These are phyloP conservation scores for Dittrichia graveolens DNA, from an alignment of 129 eudicot species.

Conservation along the genomic window DNA sequence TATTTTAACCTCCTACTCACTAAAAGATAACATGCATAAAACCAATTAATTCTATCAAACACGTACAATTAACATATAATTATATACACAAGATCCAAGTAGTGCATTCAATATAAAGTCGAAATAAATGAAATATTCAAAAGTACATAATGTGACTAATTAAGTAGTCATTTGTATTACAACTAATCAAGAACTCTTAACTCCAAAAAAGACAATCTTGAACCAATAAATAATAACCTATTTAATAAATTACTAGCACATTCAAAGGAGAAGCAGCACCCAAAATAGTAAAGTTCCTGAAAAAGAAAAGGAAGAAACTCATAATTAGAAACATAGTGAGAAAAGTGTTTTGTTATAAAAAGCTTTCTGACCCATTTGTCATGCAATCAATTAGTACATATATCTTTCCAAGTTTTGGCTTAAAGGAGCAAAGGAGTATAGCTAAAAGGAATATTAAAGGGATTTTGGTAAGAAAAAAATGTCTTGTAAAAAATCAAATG, in stretches of 20 bases:
- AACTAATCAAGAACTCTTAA: neutral
- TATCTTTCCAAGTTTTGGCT: neutral
- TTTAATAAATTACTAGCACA: neutral
- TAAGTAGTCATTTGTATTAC: neutral
- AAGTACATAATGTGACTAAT: neutral
- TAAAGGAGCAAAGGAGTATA: neutral
- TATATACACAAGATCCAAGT: too few relatives aligned
- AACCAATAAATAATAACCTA: neutral
- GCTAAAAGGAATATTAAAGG: neutral
- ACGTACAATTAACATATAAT: too few relatives aligned
- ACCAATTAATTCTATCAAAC: too few relatives aligned
- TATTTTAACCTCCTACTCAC: too few relatives aligned
- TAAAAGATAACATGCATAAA: too few relatives aligned
- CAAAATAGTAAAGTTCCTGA: conserved; percentile 47
- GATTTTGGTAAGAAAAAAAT: neutral
- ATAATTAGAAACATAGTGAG: neutral
- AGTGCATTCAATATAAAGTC: neutral
- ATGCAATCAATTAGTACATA: neutral
- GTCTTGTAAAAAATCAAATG: too few relatives aligned
- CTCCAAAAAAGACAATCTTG: neutral
- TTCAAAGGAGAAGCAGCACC: conserved; percentile 43
- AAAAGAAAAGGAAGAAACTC: conserved; percentile 4
- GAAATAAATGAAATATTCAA: neutral
- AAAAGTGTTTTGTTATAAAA: neutral
- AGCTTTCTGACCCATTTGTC: neutral